Evolutionary conservation across 441 rosid genomes (phyloP).

Genomic region (Sinapis alba): DNA sequence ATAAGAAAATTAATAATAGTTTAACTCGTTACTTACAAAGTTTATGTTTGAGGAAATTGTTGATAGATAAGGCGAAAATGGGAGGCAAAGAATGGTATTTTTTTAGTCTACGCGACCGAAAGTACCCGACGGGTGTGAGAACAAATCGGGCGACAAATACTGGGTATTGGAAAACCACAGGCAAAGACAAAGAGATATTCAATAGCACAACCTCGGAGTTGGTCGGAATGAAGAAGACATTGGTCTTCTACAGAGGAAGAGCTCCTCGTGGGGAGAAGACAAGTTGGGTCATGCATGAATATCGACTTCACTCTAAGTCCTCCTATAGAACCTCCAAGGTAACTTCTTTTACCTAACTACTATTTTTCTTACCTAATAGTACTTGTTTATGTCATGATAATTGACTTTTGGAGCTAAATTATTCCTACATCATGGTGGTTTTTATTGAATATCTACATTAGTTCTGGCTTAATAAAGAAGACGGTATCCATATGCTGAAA

Average conservation of each 20-base stretch:
- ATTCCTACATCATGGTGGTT: background rate
- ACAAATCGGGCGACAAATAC: conserved; percentile 74
- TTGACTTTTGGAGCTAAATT: background rate
- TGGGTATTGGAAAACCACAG: conserved; percentile 78
- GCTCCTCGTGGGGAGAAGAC: conserved; percentile 77
- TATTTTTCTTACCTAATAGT: background rate
- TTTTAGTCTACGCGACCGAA: conserved; percentile 64
- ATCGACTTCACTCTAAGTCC: conserved; percentile 63
- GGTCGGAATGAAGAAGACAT: conserved; percentile 76
- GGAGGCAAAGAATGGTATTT: conserved; percentile 82
- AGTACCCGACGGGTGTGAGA: conserved; percentile 74
- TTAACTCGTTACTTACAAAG: conserved; percentile 18
- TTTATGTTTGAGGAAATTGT: conserved; percentile 24
- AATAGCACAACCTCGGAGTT: conserved; percentile 59
- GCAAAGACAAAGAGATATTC: conserved; percentile 73
- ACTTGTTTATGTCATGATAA: background rate
- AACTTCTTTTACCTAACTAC: background rate
- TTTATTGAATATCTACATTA: background rate
- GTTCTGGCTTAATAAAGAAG: background rate
- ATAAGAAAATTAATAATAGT: too few species aligned
- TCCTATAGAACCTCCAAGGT: conserved; percentile 64
- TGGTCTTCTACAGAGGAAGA: conserved; percentile 73
- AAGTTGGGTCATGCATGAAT: conserved; percentile 80
- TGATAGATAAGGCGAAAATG: conserved; percentile 70
- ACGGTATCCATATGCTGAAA: background rate